Evolutionary conservation across 139 green algal species (phyloP).

Genomic region (Tetraselmis chui): DNA sequence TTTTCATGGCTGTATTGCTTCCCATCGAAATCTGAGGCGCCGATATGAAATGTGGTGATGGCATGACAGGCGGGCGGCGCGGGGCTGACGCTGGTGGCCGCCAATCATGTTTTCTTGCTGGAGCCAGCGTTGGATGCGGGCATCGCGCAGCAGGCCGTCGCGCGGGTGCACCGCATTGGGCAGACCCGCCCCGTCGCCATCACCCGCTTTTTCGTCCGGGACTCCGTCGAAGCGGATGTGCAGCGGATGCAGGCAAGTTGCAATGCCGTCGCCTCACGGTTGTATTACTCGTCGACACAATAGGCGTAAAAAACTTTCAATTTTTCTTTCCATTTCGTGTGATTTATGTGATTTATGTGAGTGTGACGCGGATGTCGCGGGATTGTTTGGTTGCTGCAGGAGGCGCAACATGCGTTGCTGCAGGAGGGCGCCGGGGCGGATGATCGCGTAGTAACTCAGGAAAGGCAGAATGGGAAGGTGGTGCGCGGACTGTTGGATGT

Average conservation of each 20-base stretch:
- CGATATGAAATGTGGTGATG: no score
- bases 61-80: background rate
- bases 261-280: no score
- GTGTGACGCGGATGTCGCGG: no score
- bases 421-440: background rate
- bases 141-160: conserved; percentile 6
- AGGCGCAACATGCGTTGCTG: background rate
- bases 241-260: background rate
- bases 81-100: conserved; percentile 6
- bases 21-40: no score
- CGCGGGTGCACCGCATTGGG: conserved; percentile 9
- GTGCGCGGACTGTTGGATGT: background rate
- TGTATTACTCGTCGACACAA: no score
- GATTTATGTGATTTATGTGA: no score
- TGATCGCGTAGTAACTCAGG: background rate
- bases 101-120: background rate
- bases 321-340: no score
- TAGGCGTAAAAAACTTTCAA: no score
- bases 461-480: background rate
- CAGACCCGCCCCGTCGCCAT: background rate
- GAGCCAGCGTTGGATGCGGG: conserved; percentile 1
- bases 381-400: no score
- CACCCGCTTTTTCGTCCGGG: background rate
- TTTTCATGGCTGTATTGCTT: no score
- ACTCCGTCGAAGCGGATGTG: background rate